Evolutionary conservation across 2,329 filamentous ascomycete species (phyloP).

Genomic region (Neobulgaria alba): DNA sequence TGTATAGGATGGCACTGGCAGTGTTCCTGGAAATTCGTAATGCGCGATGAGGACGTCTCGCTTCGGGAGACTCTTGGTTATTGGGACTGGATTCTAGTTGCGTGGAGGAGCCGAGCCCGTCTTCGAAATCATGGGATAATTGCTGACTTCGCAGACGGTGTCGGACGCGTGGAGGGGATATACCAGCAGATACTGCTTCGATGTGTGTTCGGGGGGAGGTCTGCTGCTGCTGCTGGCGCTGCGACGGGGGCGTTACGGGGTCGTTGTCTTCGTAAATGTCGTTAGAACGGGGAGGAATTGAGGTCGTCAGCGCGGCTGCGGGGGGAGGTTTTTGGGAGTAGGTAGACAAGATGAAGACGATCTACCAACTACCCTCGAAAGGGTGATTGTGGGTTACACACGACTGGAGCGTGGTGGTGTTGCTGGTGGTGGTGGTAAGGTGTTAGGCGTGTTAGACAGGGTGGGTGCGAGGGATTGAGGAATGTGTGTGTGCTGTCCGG

Average conservation of each 20-base stretch:
- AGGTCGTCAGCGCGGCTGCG: slow-evolving; percentile 27
- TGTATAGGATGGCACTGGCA: slow-evolving; percentile 83
- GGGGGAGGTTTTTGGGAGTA: slow-evolving; percentile 8
- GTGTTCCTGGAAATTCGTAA: slow-evolving; percentile 72
- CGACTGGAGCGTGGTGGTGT: no score
- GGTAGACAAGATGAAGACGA: slow-evolving; percentile 25
- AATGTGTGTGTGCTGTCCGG: background rate
- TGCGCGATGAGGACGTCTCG: slow-evolving; percentile 36
- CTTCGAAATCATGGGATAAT: slow-evolving; percentile 23
- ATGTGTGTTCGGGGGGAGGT: slow-evolving; percentile 23
- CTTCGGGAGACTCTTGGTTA: slow-evolving; percentile 15
- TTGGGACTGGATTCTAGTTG: slow-evolving; percentile 15
- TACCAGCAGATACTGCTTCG: slow-evolving; percentile 27
- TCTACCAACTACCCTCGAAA: slow-evolving; percentile 8
- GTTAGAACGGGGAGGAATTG: slow-evolving; percentile 23
- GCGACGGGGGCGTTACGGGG: slow-evolving; percentile 22
- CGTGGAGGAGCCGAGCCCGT: slow-evolving; percentile 22
- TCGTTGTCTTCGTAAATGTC: slow-evolving; percentile 30
- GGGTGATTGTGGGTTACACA: slow-evolving; percentile 8
- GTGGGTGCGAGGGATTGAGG: background rate
- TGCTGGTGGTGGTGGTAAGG: no score
- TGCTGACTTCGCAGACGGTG: slow-evolving; percentile 8
- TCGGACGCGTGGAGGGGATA: slow-evolving; percentile 22
- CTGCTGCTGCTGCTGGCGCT: slow-evolving; percentile 26
- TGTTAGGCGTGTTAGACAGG: no score